Evolutionary conservation across 140 eudicot genomes (phyloP).

Genomic region (Ambrosia hybrid): DNA sequence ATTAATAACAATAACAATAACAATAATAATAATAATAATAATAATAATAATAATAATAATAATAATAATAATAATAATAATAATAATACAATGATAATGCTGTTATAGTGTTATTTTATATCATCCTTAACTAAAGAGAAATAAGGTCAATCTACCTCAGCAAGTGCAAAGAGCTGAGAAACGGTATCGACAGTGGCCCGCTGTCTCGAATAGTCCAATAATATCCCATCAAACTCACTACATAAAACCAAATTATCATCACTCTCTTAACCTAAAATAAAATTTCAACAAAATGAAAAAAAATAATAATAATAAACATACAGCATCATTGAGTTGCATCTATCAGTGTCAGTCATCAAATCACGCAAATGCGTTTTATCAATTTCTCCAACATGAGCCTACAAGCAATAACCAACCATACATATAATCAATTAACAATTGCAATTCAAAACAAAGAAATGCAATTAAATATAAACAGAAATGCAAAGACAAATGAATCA

Average conservation of each 20-base stretch:
- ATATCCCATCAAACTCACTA: conserved; percentile 80
- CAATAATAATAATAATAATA: too few relatives aligned
- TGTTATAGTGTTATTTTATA: not conserved
- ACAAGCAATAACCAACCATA: not conserved
- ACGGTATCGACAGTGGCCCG: conserved; percentile 64
- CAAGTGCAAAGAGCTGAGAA: conserved; percentile 67
- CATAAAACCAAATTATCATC: conserved; percentile 5
- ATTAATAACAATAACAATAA: too few relatives aligned
- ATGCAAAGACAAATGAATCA: too few relatives aligned
- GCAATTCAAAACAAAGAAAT: conserved; percentile 2
- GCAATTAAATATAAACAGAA: not conserved
- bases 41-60: too few relatives aligned
- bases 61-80: too few relatives aligned
- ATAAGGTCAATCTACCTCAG: conserved; percentile 61
- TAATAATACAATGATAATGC: not conserved
- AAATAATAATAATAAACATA: conserved; percentile 34
- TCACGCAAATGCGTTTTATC: conserved; percentile 91
- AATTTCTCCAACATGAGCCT: conserved; percentile 89
- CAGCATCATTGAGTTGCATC: conserved; percentile 94
- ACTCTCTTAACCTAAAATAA: conserved; percentile 18
- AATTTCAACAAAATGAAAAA: not conserved
- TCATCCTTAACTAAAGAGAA: conserved; percentile 11
- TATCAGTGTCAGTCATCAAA: conserved; percentile 64
- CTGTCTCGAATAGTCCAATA: conserved; percentile 87
- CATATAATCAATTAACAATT: conserved; percentile 3